Conservation (phyloP, 805 yeast genomes). For the Myxozyma kluyveri region DNA sequence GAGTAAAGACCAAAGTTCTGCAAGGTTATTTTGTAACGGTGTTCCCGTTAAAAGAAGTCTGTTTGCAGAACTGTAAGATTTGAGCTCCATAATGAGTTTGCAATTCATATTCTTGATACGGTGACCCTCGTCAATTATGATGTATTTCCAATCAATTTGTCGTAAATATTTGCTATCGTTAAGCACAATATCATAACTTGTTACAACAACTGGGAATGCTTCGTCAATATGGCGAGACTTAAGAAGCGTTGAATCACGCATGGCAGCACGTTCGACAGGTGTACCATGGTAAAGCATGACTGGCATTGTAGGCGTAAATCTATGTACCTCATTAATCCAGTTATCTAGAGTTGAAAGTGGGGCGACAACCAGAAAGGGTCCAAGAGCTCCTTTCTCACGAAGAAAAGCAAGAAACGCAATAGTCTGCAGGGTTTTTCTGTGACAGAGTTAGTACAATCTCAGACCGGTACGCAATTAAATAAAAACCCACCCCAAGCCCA, state of each 20-base stretch:
- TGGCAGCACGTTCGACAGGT: constrained; percentile 52
- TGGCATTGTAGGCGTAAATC: constrained; percentile 69
- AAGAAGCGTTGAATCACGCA: constrained; percentile 40
- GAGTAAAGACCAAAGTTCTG: constrained; percentile 87
- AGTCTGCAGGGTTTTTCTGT: constrained; percentile 74
- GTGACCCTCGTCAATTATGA: constrained; percentile 95
- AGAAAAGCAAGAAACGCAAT: constrained; percentile 74
- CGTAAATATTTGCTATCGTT: constrained; percentile 63
- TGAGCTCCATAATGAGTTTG: constrained; percentile 65
- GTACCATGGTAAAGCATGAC: constrained; percentile 64
- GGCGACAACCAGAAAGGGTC: constrained; percentile 75
- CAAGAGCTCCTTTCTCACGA: constrained; percentile 71
- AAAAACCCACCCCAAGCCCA: constrained; percentile 72
- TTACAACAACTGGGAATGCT: constrained; percentile 55
- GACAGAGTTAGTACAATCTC: neutral
- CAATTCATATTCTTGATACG: constrained; percentile 83
- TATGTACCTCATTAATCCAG: constrained; percentile 72
- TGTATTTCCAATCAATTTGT: constrained; percentile 66
- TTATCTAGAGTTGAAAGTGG: constrained; percentile 83
- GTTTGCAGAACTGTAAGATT: constrained; percentile 57
- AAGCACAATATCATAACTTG: constrained; percentile 73
- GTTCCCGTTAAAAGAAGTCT: constrained; percentile 90
- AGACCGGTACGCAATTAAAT: neutral
- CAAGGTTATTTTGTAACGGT: constrained; percentile 85
- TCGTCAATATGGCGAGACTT: constrained; percentile 28